phyloP scores from a whole-genome alignment of 352 stramenopile species.

The Phytophthora colocasiae region DNA sequence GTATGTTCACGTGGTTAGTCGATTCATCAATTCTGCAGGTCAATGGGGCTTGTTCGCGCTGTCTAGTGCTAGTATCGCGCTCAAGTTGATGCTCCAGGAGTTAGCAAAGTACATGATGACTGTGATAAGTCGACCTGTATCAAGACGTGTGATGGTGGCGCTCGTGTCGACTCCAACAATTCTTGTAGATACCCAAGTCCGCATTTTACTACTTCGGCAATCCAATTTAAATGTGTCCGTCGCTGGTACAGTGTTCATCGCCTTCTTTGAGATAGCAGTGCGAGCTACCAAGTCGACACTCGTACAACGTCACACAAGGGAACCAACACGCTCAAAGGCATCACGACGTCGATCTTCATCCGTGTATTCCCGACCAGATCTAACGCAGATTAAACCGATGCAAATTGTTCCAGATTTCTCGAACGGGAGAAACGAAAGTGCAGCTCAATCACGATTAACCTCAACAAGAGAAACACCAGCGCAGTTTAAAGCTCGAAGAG shows the following conservation, averaged over 20 bases:
- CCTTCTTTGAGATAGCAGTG: conserved; percentile 34
- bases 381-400: too few species aligned
- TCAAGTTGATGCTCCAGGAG: conserved; percentile 34
- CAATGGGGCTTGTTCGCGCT: conserved; percentile 19
- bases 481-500: conserved; percentile 7
- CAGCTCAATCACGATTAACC: conserved; percentile 1
- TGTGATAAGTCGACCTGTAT: conserved; percentile 7
- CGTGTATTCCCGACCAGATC: too few species aligned
- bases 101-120: conserved; percentile 23
- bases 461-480: conserved; percentile 1
- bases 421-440: conserved; percentile 6
- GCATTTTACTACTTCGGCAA: conserved; percentile 30
- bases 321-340: neutral
- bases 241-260: conserved; percentile 34
- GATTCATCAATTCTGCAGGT: conserved; percentile 1
- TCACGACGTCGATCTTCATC: neutral
- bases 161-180: conserved; percentile 31
- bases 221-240: conserved; percentile 7
- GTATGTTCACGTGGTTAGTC: conserved; percentile 23
- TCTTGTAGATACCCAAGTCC: conserved; percentile 37
- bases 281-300: conserved; percentile 28
- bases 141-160: conserved; percentile 23
- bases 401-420: too few species aligned
- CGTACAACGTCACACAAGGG: conserved; percentile 12
- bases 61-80: conserved; percentile 12